Percentiles rank a stretch among this genome's conserved stretches.
Conservation (phyloP, 2,329 filamentous ascomycete species). For the Rutstroemia sp. region DNA sequence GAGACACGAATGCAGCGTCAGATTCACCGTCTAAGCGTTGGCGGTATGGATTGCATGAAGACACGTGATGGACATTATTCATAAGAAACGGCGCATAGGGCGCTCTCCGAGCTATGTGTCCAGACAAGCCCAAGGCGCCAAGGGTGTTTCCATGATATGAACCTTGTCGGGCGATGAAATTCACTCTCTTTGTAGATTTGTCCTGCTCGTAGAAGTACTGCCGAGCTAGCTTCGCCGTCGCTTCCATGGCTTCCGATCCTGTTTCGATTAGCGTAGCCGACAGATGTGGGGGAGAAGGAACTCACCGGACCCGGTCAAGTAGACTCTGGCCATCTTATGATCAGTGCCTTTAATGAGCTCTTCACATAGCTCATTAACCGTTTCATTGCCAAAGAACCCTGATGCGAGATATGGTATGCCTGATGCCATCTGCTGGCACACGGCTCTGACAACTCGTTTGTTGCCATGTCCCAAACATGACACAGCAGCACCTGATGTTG, state of each 20-base stretch:
- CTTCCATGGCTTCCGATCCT: conserved; percentile 64
- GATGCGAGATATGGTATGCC: conserved; percentile 52
- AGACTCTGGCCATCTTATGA: conserved; percentile 44
- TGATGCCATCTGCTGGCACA: conserved; percentile 48
- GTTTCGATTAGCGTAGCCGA: conserved; percentile 8
- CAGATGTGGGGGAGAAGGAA: neutral
- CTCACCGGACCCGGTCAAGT: conserved; percentile 50
- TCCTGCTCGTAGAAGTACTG: conserved; percentile 57
- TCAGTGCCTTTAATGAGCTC: conserved; percentile 34
- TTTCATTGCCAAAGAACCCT: conserved; percentile 47
- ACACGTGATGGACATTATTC: conserved; percentile 47
- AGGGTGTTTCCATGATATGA: conserved; percentile 68
- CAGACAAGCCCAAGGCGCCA: conserved; percentile 51
- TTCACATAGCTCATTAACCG: conserved; percentile 41
- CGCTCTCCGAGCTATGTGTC: conserved; percentile 50
- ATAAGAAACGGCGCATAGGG: conserved; percentile 52
- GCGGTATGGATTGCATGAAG: conserved; percentile 58
- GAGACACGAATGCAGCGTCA: conserved; percentile 46
- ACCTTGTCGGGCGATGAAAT: conserved; percentile 57
- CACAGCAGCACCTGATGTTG: conserved; percentile 66
- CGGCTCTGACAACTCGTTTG: conserved; percentile 49
- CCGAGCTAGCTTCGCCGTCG: conserved; percentile 57
- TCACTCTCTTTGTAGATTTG: conserved; percentile 37
- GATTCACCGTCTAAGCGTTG: conserved; percentile 42
- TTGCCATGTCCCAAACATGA: conserved; percentile 63